Conservation (phyloP, 805 yeast genomes). For the Cyberlindnera mrakii region DNA sequence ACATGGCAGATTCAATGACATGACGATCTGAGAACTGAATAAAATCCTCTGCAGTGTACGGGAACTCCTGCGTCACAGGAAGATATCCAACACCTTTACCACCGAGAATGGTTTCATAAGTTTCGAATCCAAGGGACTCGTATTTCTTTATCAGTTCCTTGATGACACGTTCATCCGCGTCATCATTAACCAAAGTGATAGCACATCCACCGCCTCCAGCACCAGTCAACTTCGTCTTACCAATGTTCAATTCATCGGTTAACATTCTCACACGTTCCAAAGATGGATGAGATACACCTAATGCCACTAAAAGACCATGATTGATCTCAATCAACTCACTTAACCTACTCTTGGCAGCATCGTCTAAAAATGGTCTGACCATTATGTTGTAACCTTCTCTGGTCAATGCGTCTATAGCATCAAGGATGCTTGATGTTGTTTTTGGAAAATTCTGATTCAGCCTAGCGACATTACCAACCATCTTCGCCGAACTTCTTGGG, state of each 20-base stretch:
- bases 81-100: slow-evolving; percentile 79
- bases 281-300: slow-evolving; percentile 93
- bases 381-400: slow-evolving; percentile 65
- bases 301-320: slow-evolving; percentile 78
- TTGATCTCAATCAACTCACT: slow-evolving; percentile 68
- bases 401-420: slow-evolving; percentile 71
- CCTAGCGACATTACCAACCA: slow-evolving; percentile 71
- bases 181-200: slow-evolving; percentile 60
- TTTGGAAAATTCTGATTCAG: slow-evolving; percentile 48
- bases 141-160: slow-evolving; percentile 33
- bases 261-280: slow-evolving; percentile 66
- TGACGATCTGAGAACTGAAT: slow-evolving; percentile 33
- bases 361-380: slow-evolving; percentile 44
- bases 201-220: slow-evolving; percentile 99
- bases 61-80: slow-evolving; percentile 15
- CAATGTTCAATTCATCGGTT: slow-evolving; percentile 60
- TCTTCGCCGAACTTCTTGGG: slow-evolving; percentile 81
- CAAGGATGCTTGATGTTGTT: slow-evolving; percentile 52
- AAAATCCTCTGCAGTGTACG: slow-evolving; percentile 30
- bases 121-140: slow-evolving; percentile 51
- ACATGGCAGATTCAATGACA: slow-evolving; percentile 43
- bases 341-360: slow-evolving; percentile 35
- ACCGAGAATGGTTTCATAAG: slow-evolving; percentile 77
- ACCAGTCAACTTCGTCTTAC: slow-evolving; percentile 91
- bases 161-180: slow-evolving; percentile 28